Evolutionary conservation across 1,139 yeast species (phyloP).

Genomic region (Magnusiomyces ingens): DNA sequence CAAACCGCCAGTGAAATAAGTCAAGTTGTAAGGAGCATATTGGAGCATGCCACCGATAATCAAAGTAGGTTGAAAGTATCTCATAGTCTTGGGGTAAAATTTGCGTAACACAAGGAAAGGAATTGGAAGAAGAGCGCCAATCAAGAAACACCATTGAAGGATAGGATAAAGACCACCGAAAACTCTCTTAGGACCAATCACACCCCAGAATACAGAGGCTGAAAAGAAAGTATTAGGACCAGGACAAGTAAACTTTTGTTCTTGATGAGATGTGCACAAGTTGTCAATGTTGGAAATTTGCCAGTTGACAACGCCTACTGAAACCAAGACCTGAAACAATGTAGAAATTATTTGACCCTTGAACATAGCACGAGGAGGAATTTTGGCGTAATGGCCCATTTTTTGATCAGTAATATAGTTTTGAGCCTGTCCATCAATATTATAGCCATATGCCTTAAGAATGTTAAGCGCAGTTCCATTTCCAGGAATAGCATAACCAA

Average conservation of each 20-base stretch:
- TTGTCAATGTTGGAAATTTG: constrained; percentile 41
- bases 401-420: constrained; percentile 50
- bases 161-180: constrained; percentile 43
- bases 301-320: constrained; percentile 51
- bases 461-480: constrained; percentile 55
- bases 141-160: constrained; percentile 44
- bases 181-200: constrained; percentile 53
- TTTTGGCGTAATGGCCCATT: constrained; percentile 51
- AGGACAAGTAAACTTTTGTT: constrained; percentile 30
- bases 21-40: constrained; percentile 39
- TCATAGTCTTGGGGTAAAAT: constrained; percentile 22
- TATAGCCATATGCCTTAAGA: constrained; percentile 51
- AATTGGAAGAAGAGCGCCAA: constrained; percentile 43
- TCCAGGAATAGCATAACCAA: constrained; percentile 59
- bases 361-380: constrained; percentile 58
- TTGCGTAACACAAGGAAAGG: constrained; percentile 36
- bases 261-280: constrained; percentile 42
- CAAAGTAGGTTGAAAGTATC: constrained; percentile 32
- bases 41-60: constrained; percentile 36
- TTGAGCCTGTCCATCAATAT: constrained; percentile 58
- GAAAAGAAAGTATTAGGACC: constrained; percentile 31
- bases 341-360: constrained; percentile 48
- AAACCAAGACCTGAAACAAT: constrained; percentile 35
- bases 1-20: constrained; percentile 39
- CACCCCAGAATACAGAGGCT: constrained; percentile 49